Evolutionary conservation across 768 basidiomycete species (phyloP).

Genomic region (Phylloporus sp.): DNA sequence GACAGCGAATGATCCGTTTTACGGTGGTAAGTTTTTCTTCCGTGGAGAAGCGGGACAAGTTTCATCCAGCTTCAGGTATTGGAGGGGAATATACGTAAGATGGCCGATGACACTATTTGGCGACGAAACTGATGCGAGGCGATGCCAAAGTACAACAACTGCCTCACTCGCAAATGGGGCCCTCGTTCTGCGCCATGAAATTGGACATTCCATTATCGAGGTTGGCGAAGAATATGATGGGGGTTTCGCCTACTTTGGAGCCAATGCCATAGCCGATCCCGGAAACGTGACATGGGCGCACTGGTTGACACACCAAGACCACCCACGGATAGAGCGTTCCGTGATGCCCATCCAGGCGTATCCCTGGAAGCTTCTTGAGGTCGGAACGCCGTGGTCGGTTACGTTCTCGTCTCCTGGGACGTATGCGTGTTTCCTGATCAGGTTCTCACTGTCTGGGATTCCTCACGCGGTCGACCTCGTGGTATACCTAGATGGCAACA

Average conservation of each 20-base stretch:
- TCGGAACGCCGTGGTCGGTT: conserved; percentile 52
- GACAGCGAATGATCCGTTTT: conserved; percentile 73
- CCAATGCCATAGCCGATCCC: conserved; percentile 52
- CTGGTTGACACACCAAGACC: conserved; percentile 51
- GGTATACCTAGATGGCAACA: conserved; percentile 57
- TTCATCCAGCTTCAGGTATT: conserved; percentile 43
- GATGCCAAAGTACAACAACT: conserved; percentile 57
- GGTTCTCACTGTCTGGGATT: conserved; percentile 72
- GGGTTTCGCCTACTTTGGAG: conserved; percentile 67
- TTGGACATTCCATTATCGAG: conserved; percentile 75
- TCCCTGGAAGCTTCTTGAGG: conserved; percentile 71
- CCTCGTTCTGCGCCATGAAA: conserved; percentile 72
- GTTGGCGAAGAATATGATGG: conserved; percentile 86
- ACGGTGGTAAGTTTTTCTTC: conserved; percentile 53
- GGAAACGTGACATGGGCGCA: conserved; percentile 59
- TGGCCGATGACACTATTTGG: not conserved
- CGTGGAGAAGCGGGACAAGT: not conserved
- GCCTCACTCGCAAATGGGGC: conserved; percentile 71
- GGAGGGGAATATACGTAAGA: conserved; percentile 77
- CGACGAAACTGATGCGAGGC: not conserved
- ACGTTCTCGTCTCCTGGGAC: conserved; percentile 61
- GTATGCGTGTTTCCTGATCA: conserved; percentile 57
- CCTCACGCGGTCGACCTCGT: conserved; percentile 49
- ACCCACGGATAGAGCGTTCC: conserved; percentile 56
- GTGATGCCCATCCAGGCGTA: conserved; percentile 75